phyloP scores from a whole-genome alignment of 2,329 filamentous ascomycete species.

The Alternaria sp. region DNA sequence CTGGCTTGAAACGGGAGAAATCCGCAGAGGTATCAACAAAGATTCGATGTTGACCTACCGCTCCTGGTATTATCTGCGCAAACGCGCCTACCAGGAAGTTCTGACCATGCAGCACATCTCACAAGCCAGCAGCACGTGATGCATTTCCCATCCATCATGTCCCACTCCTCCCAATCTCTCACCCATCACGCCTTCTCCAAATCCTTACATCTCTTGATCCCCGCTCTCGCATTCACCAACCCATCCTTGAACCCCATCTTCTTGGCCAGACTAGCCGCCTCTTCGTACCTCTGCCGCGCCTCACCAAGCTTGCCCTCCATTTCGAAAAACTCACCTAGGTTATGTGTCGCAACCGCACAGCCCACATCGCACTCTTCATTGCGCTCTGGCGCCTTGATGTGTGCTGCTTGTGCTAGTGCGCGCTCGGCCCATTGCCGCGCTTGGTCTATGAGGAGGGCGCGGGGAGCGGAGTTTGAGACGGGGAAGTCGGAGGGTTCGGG shows the following conservation, averaged over 20 bases:
- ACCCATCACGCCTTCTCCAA: constrained; percentile 22
- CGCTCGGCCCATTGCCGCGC: constrained; percentile 83
- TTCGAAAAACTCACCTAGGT: constrained; percentile 83
- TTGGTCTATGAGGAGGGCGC: constrained; percentile 71
- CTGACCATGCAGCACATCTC: no score
- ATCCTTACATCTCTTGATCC: constrained; percentile 49
- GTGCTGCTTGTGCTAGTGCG: constrained; percentile 72
- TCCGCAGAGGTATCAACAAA: no score
- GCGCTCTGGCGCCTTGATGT: constrained; percentile 71
- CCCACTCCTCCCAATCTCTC: no score
- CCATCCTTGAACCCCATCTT: constrained; percentile 60
- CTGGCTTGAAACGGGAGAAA: no score
- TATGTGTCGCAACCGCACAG: constrained; percentile 85
- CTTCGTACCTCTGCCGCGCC: constrained; percentile 73
- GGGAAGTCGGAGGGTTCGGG: constrained; percentile 46
- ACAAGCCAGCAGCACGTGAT: no score
- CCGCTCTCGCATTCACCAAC: constrained; percentile 52
- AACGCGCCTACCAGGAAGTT: accelerated
- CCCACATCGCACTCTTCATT: constrained; percentile 84
- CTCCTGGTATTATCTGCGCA: no score
- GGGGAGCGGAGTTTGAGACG: constrained; percentile 58
- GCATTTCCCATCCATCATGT: no score
- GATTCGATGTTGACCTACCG: no score
- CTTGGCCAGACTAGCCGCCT: constrained; percentile 69
- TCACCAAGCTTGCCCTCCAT: constrained; percentile 72